Base-by-base conservation (phyloP, 768 basidiomycete species). In the Agaricus blazei region DNA sequence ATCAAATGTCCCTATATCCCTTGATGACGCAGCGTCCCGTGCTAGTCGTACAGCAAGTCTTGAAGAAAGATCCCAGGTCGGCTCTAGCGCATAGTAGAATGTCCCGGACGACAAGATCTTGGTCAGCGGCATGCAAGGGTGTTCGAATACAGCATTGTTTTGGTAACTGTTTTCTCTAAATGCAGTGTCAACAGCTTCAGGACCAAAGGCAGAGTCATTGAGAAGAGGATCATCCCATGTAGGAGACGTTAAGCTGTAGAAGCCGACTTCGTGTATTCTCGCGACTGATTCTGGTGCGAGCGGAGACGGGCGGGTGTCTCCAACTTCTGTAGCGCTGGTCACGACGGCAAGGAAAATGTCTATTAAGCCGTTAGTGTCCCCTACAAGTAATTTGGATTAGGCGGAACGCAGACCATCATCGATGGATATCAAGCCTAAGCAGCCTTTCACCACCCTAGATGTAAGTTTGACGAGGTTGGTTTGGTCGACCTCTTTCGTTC, bases 71-170 rank as follows among this genome's bases (percentile, higher is more conserved):
- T 98, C 95, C 92, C 95, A 98, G 6, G 80, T 75, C 0, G 88
- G 81, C 62, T 85, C 85, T 27, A 86, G 65, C 1, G 97, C 87
- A 64, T 90, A 97, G 70, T 98, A 99, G 72, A 99, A 99, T 1
- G 88, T 85, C 4, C 94, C 94, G 24, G 88, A 88, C 29, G 91
- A 88, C 3, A 99, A 73, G 53, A 98, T 93, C 70, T 96, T 97
- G 46, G 83, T 87, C 63, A 98, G 80, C 0, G 93, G 88, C 58
- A 83, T 68, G 67, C 95, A 98, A 1, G 97, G 97, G 64, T 98
- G 93, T 63, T 95, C 93, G 64, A 87, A 85, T 26, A 87, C 75
- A n/a, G 75, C 75, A 9, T 81, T 62, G 38, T 71, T 63, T 14
- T 74, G 65, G 60, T 81, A 82, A 43, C 19, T 19, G 19, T 72